Evolutionary conservation across 352 stramenopile genomes (phyloP).

Genomic region (Halophytophthora batemanensis): DNA sequence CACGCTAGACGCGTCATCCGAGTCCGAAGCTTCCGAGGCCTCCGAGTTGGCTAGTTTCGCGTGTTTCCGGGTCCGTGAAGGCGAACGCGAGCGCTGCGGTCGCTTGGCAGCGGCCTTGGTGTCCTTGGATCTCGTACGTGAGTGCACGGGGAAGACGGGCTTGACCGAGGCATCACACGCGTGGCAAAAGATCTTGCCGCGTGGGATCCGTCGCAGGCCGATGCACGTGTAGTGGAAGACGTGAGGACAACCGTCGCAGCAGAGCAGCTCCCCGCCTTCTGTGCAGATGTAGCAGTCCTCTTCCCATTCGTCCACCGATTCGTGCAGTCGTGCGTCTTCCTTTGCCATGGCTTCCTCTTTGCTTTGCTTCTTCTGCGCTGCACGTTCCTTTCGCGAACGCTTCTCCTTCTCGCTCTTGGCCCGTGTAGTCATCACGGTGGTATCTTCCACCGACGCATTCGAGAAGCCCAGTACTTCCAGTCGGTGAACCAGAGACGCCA

Average conservation of each 20-base stretch:
- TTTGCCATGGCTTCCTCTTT: constrained; percentile 50
- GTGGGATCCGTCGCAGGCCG: constrained; percentile 67
- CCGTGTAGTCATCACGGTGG: constrained; percentile 35
- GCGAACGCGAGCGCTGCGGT: constrained; percentile 19
- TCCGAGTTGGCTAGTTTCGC: constrained; percentile 21
- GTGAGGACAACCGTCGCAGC: constrained; percentile 89
- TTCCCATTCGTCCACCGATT: constrained; percentile 83
- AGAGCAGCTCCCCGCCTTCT: constrained; percentile 82
- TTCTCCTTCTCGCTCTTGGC: constrained; percentile 75
- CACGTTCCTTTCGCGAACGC: constrained; percentile 62
- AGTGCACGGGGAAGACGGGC: constrained; percentile 41
- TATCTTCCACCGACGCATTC: constrained; percentile 43
- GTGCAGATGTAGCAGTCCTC: constrained; percentile 89
- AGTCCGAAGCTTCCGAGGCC: constrained; percentile 15
- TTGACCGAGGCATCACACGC: constrained; percentile 71
- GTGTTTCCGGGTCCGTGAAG: constrained; percentile 19
- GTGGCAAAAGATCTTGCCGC: constrained; percentile 85
- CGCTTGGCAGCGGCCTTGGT: constrained; percentile 16
- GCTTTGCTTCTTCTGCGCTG: constrained; percentile 66
- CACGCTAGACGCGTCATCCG: constrained; percentile 18
- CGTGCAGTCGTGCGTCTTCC: constrained; percentile 34
- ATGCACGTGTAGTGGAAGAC: constrained; percentile 91
- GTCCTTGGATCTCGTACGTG: constrained; percentile 15
- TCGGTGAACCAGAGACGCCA: constrained; percentile 66
- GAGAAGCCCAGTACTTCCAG: constrained; percentile 66